Percentiles rank a stretch among this genome's conserved stretches.
These are phyloP conservation scores for Harringtonia aguacate DNA, from an alignment of 2,329 filamentous ascomycete species.

Conservation along the genomic window DNA sequence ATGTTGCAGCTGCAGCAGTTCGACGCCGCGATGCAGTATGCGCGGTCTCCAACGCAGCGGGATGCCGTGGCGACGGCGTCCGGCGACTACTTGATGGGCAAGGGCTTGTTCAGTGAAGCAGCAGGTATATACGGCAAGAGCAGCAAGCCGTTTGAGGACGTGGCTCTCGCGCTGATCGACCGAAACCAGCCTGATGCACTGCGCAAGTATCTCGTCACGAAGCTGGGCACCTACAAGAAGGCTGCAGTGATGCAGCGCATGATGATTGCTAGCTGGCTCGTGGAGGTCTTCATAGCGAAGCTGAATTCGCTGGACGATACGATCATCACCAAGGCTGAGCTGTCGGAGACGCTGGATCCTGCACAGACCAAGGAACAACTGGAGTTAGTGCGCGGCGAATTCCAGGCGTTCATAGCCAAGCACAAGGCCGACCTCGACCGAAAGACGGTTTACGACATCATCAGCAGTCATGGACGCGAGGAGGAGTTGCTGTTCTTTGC, in stretches of 20 bases:
- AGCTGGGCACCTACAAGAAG: conserved; percentile 72
- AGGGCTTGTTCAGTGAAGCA: conserved; percentile 75
- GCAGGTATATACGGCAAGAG: conserved; percentile 88
- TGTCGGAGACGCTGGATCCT: conserved; percentile 50
- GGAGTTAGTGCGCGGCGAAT: conserved; percentile 61
- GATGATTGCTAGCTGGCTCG: conserved; percentile 91
- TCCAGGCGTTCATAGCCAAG: conserved; percentile 74
- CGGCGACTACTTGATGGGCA: conserved; percentile 75
- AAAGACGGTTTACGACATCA: conserved; percentile 90
- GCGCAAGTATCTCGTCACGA: conserved; percentile 78
- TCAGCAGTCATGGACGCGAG: conserved; percentile 90
- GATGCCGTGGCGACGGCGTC: conserved; percentile 88
- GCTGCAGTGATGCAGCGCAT: conserved; percentile 80
- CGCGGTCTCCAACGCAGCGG: conserved; percentile 68
- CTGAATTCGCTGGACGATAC: conserved; percentile 90
- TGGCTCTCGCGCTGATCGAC: conserved; percentile 84
- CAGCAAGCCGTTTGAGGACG: conserved; percentile 94
- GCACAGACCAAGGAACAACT: conserved; percentile 63
- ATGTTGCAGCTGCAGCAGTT: conserved; percentile 82
- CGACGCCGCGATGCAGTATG: conserved; percentile 77
- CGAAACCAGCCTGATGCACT: conserved; percentile 82
- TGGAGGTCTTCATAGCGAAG: conserved; percentile 96
- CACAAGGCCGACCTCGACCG: conserved; percentile 82
- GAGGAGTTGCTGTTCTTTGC: conserved; percentile 89
- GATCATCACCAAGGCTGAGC: conserved; percentile 78